Conservation (phyloP, 2,329 filamentous ascomycete species). For the Verticillium tricorpus region DNA sequence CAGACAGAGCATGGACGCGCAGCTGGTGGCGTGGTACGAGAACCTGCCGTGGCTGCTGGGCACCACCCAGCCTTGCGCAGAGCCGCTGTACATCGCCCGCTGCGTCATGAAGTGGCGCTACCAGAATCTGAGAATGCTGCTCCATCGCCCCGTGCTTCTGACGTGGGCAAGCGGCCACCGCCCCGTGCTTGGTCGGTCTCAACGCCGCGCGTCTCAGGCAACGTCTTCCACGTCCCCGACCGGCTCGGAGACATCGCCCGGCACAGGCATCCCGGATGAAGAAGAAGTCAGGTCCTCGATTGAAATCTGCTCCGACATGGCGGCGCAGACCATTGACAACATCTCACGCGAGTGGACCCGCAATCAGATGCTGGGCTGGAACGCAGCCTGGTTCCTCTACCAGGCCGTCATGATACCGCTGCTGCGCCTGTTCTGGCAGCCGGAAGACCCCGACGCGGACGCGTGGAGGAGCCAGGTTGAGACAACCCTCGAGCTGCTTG, state of each 20-base stretch:
- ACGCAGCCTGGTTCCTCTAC: slow-evolving; percentile 77
- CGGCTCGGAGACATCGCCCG: slow-evolving; percentile 13
- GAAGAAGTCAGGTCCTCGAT: slow-evolving; percentile 65
- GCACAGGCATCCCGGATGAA: slow-evolving; percentile 36
- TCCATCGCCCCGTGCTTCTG: slow-evolving; percentile 69
- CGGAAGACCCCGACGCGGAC: slow-evolving; percentile 38
- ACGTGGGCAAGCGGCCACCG: slow-evolving; percentile 50
- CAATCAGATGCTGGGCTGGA: slow-evolving; percentile 76
- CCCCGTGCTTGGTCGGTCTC: not conserved
- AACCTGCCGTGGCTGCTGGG: slow-evolving; percentile 63
- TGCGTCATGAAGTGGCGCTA: slow-evolving; percentile 81
- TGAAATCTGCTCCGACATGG: slow-evolving; percentile 65
- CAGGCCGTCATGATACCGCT: slow-evolving; percentile 77
- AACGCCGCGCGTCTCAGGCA: not conserved
- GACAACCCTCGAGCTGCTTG: slow-evolving; percentile 54
- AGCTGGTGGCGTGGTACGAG: slow-evolving; percentile 69
- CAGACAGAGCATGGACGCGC: slow-evolving; percentile 59
- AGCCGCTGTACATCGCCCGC: slow-evolving; percentile 66
- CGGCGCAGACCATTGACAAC: slow-evolving; percentile 66
- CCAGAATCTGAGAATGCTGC: slow-evolving; percentile 70
- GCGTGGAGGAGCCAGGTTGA: slow-evolving; percentile 56
- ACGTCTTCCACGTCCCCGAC: not conserved
- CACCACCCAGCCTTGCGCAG: slow-evolving; percentile 62
- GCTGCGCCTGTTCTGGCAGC: slow-evolving; percentile 68
- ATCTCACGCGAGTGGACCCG: slow-evolving; percentile 66